A percentile compares a stretch with the other conserved stretches of the same genome.
phyloP scores from a whole-genome alignment of 352 stramenopile genomes.

The Globisporangium alternatum region DNA sequence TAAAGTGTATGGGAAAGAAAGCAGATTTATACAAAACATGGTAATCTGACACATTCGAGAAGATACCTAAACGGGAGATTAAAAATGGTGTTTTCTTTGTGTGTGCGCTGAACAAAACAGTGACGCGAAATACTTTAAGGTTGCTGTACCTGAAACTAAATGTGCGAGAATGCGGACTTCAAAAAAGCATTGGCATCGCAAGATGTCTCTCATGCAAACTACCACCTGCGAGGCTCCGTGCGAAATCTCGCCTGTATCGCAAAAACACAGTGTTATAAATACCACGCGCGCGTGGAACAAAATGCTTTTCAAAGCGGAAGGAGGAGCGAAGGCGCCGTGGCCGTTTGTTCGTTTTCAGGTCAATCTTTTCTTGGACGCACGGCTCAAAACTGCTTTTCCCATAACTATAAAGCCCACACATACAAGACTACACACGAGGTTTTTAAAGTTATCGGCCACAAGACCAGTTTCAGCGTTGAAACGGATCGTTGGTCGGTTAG shows the following conservation, averaged over 20 bases:
- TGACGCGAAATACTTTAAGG: background rate
- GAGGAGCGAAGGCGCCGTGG: background rate
- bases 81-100: background rate
- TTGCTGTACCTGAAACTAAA: too few relatives aligned
- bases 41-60: background rate
- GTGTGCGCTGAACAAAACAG: background rate
- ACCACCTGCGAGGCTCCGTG: too few relatives aligned
- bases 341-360: background rate
- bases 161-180: too few relatives aligned
- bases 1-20: background rate
- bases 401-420: background rate
- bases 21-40: conserved; percentile 10
- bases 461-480: conserved; percentile 6
- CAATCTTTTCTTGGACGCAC: conserved; percentile 2
- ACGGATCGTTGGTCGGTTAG: conserved; percentile 4
- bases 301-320: background rate
- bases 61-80: conserved; percentile 2
- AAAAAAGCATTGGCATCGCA: too few relatives aligned
- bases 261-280: background rate
- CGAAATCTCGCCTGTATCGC: background rate
- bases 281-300: background rate
- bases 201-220: too few relatives aligned
- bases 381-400: background rate
- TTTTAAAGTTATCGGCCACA: background rate
- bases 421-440: background rate